Conservation (phyloP, 805 yeast species). For the Brettanomyces custersianus region DNA sequence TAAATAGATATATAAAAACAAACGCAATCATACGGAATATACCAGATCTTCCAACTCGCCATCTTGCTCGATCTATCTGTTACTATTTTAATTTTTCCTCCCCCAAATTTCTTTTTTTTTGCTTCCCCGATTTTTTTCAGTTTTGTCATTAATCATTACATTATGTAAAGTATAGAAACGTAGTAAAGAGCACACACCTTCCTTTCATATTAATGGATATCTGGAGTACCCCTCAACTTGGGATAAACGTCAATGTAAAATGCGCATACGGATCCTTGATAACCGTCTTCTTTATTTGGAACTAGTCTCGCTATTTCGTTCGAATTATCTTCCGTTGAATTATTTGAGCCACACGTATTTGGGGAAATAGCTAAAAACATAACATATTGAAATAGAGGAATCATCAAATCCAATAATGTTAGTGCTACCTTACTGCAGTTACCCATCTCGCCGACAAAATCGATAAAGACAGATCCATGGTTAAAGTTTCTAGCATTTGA, state of each 20-base stretch:
- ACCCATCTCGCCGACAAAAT: conserved; percentile 21
- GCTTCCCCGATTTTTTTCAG: too few relatives aligned
- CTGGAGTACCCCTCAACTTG: too few relatives aligned
- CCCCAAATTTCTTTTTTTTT: too few relatives aligned
- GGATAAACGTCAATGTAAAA: conserved; percentile 7
- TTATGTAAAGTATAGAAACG: too few relatives aligned
- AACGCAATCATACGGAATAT: too few relatives aligned
- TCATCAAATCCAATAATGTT: conserved; percentile 12
- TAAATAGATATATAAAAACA: too few relatives aligned
- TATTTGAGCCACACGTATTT: background rate
- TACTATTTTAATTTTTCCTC: too few relatives aligned
- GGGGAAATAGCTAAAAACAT: conserved; percentile 10
- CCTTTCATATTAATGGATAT: too few relatives aligned
- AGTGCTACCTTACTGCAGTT: conserved; percentile 7
- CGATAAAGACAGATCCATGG: conserved; percentile 16
- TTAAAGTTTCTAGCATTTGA: conserved; percentile 8
- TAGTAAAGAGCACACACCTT: too few relatives aligned
- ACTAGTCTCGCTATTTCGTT: background rate
- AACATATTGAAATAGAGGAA: conserved; percentile 13
- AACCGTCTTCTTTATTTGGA: conserved; percentile 6
- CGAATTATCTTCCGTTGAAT: background rate
- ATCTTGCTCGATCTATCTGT: too few relatives aligned
- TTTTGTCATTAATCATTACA: too few relatives aligned
- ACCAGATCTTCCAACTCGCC: too few relatives aligned
- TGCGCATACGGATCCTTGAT: conserved; percentile 6